A percentile compares a stretch with the other conserved stretches of the same genome.
Evolutionary conservation across 2,329 filamentous ascomycete genomes (phyloP).

Genomic region (Coleophoma eucalyptorum): DNA sequence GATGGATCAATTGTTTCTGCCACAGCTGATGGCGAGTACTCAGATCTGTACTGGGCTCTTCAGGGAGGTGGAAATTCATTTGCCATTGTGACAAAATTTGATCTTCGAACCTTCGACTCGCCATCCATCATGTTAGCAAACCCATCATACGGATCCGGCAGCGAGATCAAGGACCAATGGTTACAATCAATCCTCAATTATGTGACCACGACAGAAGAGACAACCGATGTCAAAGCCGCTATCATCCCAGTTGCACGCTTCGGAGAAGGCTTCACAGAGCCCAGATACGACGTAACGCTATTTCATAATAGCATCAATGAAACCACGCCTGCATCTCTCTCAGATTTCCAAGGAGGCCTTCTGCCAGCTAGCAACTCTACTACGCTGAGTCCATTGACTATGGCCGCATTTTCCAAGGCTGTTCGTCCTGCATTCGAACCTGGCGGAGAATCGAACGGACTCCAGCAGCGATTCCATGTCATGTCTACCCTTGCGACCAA

Average conservation of each 20-base stretch:
- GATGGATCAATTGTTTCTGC: constrained; percentile 42
- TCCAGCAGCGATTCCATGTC: constrained; percentile 12
- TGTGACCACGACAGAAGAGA: constrained; percentile 2
- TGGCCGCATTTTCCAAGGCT: constrained; percentile 6
- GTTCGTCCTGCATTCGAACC: constrained; percentile 7
- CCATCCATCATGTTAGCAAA: constrained; percentile 6
- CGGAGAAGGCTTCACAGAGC: not conserved
- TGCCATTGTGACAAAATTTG: constrained; percentile 44
- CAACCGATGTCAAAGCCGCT: constrained; percentile 10
- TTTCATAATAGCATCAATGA: constrained; percentile 13
- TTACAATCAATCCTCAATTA: constrained; percentile 10
- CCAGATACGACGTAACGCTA: constrained; percentile 7
- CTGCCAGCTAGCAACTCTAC: constrained; percentile 8
- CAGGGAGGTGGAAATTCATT: constrained; percentile 54
- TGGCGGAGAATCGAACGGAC: constrained; percentile 6
- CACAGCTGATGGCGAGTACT: constrained; percentile 34
- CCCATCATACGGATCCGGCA: constrained; percentile 4
- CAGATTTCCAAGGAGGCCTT: constrained; percentile 12
- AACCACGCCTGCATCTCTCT: constrained; percentile 6
- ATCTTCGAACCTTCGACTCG: constrained; percentile 17
- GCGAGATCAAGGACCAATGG: constrained; percentile 6
- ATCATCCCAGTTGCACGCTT: constrained; percentile 9
- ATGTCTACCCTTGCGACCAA: constrained; percentile 3
- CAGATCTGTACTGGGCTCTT: constrained; percentile 49
- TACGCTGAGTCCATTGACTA: constrained; percentile 2